Evolutionary conservation across 1,284 basidiomycete species (phyloP).

Genomic region (Trametes polyzona): DNA sequence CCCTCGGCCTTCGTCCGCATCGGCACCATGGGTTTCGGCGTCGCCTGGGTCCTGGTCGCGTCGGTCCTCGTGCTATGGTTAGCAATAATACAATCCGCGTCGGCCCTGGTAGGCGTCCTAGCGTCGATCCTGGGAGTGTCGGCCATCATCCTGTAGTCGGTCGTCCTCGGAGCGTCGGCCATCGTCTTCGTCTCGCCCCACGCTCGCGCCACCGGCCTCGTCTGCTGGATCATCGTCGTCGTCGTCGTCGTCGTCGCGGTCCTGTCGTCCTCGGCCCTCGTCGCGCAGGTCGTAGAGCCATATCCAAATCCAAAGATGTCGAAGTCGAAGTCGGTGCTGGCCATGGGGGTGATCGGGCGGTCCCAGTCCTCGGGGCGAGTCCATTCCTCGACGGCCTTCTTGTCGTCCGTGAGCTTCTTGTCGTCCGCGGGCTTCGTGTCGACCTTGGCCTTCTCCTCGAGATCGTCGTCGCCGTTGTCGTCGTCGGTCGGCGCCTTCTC

Average conservation of each 20-base stretch:
- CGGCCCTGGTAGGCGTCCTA: not conserved
- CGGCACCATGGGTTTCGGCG: not conserved
- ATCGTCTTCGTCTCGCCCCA: not conserved
- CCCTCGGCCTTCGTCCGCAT: not conserved
- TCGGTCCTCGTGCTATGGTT: not conserved
- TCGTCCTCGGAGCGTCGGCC: not conserved
- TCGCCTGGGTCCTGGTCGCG: not conserved
- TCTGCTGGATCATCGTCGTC: too few relatives aligned
- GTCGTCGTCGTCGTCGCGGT: not conserved
- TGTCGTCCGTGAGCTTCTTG: not conserved
- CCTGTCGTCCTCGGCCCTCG: not conserved
- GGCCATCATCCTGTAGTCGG: not conserved
- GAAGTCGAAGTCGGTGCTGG: not conserved
- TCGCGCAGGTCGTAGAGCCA: not conserved
- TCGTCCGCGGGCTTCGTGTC: not conserved
- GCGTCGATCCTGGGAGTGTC: not conserved
- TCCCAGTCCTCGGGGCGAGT: conserved; percentile 1
- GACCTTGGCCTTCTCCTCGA: not conserved
- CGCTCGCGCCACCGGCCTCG: not conserved
- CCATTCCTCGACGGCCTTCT: not conserved
- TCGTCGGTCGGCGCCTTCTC: not conserved
- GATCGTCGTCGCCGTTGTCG: not conserved
- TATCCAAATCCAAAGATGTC: too few relatives aligned
- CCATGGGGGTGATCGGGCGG: not conserved
- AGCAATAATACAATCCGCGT: not conserved